A percentile compares a stretch with the other conserved stretches of the same genome.
phyloP scores from a whole-genome alignment of 495 filamentous ascomycete species.

The Baudoinia panamericana region DNA sequence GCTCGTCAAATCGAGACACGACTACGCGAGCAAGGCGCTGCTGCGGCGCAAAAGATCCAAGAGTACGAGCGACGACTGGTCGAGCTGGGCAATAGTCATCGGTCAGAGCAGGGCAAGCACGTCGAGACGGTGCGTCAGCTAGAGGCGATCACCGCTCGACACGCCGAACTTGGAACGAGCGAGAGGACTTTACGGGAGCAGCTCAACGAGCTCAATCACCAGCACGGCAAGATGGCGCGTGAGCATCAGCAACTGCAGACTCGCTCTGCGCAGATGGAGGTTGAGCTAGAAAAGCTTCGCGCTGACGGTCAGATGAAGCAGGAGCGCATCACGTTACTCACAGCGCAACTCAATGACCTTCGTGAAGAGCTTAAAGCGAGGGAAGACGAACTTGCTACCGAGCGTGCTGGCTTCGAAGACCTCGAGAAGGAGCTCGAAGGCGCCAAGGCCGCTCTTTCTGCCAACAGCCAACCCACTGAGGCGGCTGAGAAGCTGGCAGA shows the following conservation, averaged over 20 bases:
- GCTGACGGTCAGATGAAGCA: conserved; percentile 4
- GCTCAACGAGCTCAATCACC: conserved; percentile 9
- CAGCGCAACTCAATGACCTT: conserved; percentile 5
- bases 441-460: conserved; percentile 2
- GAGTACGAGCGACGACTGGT: conserved; percentile 15
- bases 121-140: conserved; percentile 20
- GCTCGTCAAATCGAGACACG: conserved; percentile 1
- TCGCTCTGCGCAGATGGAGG: background rate
- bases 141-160: conserved; percentile 16
- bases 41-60: conserved; percentile 10
- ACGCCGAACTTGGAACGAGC: conserved; percentile 7
- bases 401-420: conserved; percentile 13
- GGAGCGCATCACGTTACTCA: background rate
- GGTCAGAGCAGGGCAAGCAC: conserved; percentile 19
- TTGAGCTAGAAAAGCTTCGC: conserved; percentile 4
- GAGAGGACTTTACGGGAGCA: conserved; percentile 1
- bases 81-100: conserved; percentile 19
- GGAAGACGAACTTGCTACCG: conserved; percentile 15
- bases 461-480: background rate
- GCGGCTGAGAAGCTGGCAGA: conserved; percentile 21
- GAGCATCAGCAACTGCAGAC: conserved; percentile 7
- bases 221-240: conserved; percentile 13
- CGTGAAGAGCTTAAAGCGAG: conserved; percentile 13
- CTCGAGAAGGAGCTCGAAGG: conserved; percentile 23
- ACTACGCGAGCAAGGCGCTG: conserved; percentile 4